A percentile compares a stretch with the other conserved stretches of the same genome.
Evolutionary conservation across 768 basidiomycete species (phyloP).

Genomic region (Phanerochaete sordida): DNA sequence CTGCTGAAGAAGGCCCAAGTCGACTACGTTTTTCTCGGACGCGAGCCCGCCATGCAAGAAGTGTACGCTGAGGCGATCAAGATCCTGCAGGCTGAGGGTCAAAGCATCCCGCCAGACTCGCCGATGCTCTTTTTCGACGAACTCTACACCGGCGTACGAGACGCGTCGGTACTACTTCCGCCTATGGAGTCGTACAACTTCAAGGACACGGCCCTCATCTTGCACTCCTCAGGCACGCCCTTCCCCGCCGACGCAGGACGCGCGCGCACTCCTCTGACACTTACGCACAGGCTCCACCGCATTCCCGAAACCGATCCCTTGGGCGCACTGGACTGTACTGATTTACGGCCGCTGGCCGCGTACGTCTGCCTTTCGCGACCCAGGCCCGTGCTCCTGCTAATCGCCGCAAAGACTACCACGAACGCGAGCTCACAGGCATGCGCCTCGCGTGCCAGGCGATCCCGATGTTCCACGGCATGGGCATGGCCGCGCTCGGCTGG

Average conservation of each 20-base stretch:
- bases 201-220: slow-evolving; percentile 5
- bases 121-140: slow-evolving; percentile 17
- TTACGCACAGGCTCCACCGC: slow-evolving; percentile 16
- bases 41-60: slow-evolving; percentile 22
- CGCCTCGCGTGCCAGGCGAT: slow-evolving; percentile 15
- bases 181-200: not conserved
- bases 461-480: too few relatives aligned
- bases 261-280: not conserved
- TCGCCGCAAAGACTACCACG: slow-evolving; percentile 20
- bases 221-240: slow-evolving; percentile 20
- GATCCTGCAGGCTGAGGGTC: slow-evolving; percentile 8
- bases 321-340: slow-evolving; percentile 10
- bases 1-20: slow-evolving; percentile 22
- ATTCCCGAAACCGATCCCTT: slow-evolving; percentile 15
- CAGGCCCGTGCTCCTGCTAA: not conserved
- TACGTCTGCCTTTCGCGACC: not conserved
- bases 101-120: slow-evolving; percentile 3
- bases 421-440: slow-evolving; percentile 21
- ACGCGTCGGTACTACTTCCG: not conserved
- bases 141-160: not conserved
- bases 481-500: slow-evolving; percentile 1
- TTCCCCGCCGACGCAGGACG: not conserved
- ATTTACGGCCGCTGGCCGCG: not conserved
- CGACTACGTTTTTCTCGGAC: slow-evolving; percentile 25
- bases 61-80: slow-evolving; percentile 20